Conservation (phyloP, 2,329 filamentous ascomycete species). For the Dothistroma septosporum region DNA sequence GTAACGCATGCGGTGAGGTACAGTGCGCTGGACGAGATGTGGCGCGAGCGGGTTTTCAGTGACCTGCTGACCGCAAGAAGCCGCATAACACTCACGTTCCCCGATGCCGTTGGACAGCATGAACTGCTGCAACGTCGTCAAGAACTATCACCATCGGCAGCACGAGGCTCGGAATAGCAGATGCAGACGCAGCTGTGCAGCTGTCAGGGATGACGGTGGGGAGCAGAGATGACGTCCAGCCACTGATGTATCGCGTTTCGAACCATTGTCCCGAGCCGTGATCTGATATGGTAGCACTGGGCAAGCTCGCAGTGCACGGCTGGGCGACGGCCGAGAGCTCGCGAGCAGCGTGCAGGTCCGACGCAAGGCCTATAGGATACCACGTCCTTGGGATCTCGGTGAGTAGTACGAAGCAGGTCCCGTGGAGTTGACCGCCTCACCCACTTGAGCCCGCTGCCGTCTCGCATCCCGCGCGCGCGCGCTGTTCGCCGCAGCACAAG, state of each 20-base stretch:
- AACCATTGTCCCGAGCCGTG: constrained; percentile 9
- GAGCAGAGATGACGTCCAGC: constrained; percentile 12
- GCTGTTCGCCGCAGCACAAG: not conserved
- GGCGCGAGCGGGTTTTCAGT: not conserved
- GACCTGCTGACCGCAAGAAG: not conserved
- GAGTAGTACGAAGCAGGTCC: constrained; percentile 14
- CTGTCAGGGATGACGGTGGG: constrained; percentile 15
- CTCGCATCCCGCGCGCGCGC: no score
- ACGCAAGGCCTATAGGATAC: constrained; percentile 16
- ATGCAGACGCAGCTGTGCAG: no score
- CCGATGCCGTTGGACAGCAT: constrained; percentile 18
- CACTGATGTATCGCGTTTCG: constrained; percentile 6
- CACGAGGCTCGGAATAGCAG: constrained; percentile 11
- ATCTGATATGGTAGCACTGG: constrained; percentile 15
- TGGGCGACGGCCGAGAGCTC: constrained; percentile 5
- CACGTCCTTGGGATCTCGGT: constrained; percentile 8
- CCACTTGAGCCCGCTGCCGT: not conserved
- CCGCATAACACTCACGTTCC: not conserved
- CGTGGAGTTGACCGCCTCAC: constrained; percentile 9
- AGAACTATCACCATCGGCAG: constrained; percentile 13
- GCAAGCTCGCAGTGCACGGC: constrained; percentile 15
- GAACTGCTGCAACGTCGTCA: constrained; percentile 21
- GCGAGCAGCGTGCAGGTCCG: constrained; percentile 14
- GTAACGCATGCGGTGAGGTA: constrained; percentile 7
- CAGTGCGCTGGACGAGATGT: not conserved